Evolutionary conservation across 2,329 filamentous ascomycete genomes (phyloP).

Genomic region (Sarocladium oryzae): DNA sequence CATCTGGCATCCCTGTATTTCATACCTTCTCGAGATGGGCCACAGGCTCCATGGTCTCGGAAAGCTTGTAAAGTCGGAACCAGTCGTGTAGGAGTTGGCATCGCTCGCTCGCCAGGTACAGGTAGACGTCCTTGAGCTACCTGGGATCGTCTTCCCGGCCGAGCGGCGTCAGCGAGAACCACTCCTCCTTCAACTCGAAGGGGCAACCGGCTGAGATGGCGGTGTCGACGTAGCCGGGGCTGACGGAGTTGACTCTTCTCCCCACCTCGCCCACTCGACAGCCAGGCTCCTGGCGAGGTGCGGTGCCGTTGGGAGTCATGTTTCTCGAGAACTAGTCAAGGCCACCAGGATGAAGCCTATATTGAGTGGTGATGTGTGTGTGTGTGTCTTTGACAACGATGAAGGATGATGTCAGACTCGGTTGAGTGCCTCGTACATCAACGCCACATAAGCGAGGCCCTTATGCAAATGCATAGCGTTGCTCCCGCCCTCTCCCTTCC

Average conservation of each 20-base stretch:
- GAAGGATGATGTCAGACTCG: too few relatives aligned
- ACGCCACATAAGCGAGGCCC: too few relatives aligned
- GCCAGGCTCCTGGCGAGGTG: constrained; percentile 33
- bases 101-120: constrained; percentile 27
- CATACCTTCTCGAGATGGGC: not conserved
- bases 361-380: too few relatives aligned
- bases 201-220: constrained; percentile 25
- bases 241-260: constrained; percentile 30
- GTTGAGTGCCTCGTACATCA: too few relatives aligned
- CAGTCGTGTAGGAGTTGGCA: constrained; percentile 25
- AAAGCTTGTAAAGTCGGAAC: constrained; percentile 21
- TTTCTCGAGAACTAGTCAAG: too few relatives aligned
- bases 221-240: constrained; percentile 32
- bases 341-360: too few relatives aligned
- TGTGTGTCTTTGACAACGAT: too few relatives aligned
- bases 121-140: constrained; percentile 24
- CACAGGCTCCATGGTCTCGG: not conserved
- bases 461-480: too few relatives aligned
- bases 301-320: too few relatives aligned
- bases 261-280: constrained; percentile 31
- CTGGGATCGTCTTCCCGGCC: constrained; percentile 22
- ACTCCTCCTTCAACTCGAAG: constrained; percentile 28
- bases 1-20: too few relatives aligned
- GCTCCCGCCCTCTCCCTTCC: too few relatives aligned
- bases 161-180: constrained; percentile 25